Conservation (phyloP, 2,329 filamentous ascomycete species). For the Colletotrichum eleusines region DNA sequence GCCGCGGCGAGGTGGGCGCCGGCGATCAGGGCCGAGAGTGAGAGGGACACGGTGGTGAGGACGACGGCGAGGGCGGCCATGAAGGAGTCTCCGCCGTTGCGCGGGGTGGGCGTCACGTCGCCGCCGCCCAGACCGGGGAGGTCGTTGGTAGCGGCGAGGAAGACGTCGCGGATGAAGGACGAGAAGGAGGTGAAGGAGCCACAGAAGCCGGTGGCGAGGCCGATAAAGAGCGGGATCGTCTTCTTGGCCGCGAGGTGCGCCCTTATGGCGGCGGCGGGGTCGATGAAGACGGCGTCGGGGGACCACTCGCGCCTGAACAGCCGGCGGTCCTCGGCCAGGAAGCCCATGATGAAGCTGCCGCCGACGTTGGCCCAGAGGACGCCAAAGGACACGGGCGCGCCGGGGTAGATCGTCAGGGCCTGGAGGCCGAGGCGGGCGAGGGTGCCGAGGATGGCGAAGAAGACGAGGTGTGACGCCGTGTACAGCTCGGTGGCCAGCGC, state of each 20-base stretch:
- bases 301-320: constrained; percentile 80
- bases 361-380: constrained; percentile 90
- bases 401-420: constrained; percentile 82
- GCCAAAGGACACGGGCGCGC: constrained; percentile 78
- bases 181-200: constrained; percentile 94
- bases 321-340: constrained; percentile 81
- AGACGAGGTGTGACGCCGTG: constrained; percentile 82
- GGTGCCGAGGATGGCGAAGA: constrained; percentile 89
- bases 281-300: constrained; percentile 50
- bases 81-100: constrained; percentile 84
- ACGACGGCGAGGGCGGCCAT: constrained; percentile 83
- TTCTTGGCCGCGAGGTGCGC: constrained; percentile 78
- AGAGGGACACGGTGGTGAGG: constrained; percentile 78
- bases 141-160: constrained; percentile 83
- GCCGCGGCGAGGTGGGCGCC: constrained; percentile 82
- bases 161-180: constrained; percentile 83
- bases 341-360: constrained; percentile 87
- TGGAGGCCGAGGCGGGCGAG: constrained; percentile 85
- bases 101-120: constrained; percentile 53
- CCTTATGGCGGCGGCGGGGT: constrained; percentile 63
- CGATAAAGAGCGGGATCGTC: constrained; percentile 88
- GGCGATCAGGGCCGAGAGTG: constrained; percentile 74
- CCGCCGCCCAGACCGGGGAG: constrained; percentile 55
- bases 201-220: constrained; percentile 87
- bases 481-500: constrained; percentile 70